These are phyloP conservation scores for Chaetoceros tenuissimus DNA, from an alignment of 108 stramenopile genomes.

Conservation along the genomic window DNA sequence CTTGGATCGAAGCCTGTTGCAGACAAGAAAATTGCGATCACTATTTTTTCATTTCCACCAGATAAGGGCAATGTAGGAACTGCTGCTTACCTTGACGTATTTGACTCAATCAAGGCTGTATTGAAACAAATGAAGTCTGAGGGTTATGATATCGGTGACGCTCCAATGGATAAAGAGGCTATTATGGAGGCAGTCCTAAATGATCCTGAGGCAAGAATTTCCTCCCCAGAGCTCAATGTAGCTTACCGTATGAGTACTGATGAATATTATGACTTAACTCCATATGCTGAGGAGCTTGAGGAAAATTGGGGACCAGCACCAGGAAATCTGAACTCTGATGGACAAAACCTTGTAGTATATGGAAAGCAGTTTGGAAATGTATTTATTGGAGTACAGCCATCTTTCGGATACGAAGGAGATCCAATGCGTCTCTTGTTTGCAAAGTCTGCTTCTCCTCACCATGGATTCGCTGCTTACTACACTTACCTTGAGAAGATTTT, in stretches of 20 bases:
- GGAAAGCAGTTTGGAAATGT: conserved; percentile 95
- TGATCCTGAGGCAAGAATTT: conserved; percentile 90
- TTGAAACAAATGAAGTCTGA: conserved; percentile 76
- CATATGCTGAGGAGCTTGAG: conserved; percentile 88
- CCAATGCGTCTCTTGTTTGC: conserved; percentile 90
- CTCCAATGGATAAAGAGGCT: conserved; percentile 65
- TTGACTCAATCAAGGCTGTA: conserved; percentile 93
- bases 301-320: conserved; percentile 98
- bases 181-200: conserved; percentile 86
- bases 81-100: conserved; percentile 97
- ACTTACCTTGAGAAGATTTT: conserved; percentile 95
- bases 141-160: conserved; percentile 90
- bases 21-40: conserved; percentile 95
- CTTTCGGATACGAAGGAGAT: conserved; percentile 95
- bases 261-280: conserved; percentile 91
- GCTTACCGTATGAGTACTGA: conserved; percentile 94
- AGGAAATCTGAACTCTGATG: conserved; percentile 95
- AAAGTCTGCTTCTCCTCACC: conserved; percentile 96
- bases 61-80: conserved; percentile 98
- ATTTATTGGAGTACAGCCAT: conserved; percentile 94
- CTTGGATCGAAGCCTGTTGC: conserved; percentile 72
- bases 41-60: conserved; percentile 96
- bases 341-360: conserved; percentile 91
- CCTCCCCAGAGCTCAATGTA: conserved; percentile 91
- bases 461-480: conserved; percentile 98